A percentile compares a stretch with the other conserved stretches of the same genome.
Evolutionary conservation across 176 grass and related monocot genomes (phyloP).

Genomic region (Miscanthus lutarioriparius): DNA sequence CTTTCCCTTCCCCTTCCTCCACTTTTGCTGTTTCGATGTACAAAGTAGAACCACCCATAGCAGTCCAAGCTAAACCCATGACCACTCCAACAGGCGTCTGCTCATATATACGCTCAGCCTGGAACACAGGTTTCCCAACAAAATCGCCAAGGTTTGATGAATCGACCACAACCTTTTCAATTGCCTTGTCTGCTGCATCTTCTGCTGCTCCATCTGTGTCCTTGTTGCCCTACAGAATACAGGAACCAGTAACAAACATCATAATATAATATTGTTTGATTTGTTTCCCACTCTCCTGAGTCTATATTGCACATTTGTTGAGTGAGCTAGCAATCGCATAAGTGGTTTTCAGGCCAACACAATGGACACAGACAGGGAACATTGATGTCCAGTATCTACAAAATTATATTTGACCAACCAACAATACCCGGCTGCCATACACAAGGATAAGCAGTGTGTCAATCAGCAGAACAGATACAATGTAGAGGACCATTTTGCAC

Average conservation of each 20-base stretch:
- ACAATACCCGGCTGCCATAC: conserved; percentile 1
- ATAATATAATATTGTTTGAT: not conserved
- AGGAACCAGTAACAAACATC: not conserved
- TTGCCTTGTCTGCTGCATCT: conserved; percentile 40
- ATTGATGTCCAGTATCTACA: not conserved
- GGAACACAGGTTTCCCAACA: conserved; percentile 98
- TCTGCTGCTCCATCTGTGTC: conserved; percentile 29
- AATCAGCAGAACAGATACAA: conserved; percentile 13
- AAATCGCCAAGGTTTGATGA: conserved; percentile 73
- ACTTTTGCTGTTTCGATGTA: conserved; percentile 82
- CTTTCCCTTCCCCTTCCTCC: conserved; percentile 86
- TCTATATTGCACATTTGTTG: conserved; percentile 1
- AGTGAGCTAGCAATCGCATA: conserved; percentile 17
- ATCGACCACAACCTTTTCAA: conserved; percentile 73
- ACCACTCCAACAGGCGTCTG: conserved; percentile 92
- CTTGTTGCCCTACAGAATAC: conserved; percentile 44
- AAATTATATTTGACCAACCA: not conserved
- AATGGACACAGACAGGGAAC: not conserved
- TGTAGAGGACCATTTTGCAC: conserved; percentile 4
- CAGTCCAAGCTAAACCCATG: conserved; percentile 97
- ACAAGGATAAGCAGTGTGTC: not conserved
- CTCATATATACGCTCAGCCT: conserved; percentile 90
- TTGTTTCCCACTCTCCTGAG: not conserved
- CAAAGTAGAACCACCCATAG: conserved; percentile 84
- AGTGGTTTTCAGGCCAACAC: not conserved